Evolutionary conservation across 148 eudicot species (phyloP).

Genomic region (Cornus florida): DNA sequence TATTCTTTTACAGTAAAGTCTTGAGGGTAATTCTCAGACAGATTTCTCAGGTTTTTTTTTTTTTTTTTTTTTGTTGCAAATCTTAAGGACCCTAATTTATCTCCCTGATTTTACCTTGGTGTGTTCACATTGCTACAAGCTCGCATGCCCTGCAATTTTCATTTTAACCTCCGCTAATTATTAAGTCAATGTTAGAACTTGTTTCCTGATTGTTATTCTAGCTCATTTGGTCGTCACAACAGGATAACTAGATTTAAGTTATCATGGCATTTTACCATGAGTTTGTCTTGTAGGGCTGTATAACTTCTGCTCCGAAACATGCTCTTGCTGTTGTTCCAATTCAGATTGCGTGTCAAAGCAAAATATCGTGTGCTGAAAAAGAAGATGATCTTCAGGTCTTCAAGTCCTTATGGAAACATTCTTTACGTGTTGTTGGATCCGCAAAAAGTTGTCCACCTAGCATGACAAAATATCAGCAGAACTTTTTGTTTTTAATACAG

Average conservation of each 20-base stretch:
- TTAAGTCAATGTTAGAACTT: too few relatives aligned
- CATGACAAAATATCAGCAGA: conserved; percentile 65
- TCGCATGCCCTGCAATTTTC: too few relatives aligned
- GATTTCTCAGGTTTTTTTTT: too few relatives aligned
- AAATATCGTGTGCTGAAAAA: conserved; percentile 31
- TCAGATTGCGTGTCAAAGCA: conserved; percentile 40
- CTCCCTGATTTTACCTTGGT: background rate
- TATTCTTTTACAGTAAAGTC: too few relatives aligned
- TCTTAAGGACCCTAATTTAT: background rate
- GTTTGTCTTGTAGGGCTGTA: conserved; percentile 54
- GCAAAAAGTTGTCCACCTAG: conserved; percentile 40
- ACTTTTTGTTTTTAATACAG: conserved; percentile 62
- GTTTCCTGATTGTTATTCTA: background rate
- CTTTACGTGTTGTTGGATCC: conserved; percentile 36
- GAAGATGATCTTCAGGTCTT: conserved; percentile 40
- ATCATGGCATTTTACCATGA: conserved; percentile 6
- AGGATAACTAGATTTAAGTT: conserved; percentile 1
- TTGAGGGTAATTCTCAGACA: background rate
- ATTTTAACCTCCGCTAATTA: too few relatives aligned
- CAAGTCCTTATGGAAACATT: conserved; percentile 55
- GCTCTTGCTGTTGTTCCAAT: conserved; percentile 62
- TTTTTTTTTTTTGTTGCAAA: too few relatives aligned
- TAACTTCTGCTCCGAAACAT: conserved; percentile 61
- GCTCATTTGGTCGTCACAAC: background rate
- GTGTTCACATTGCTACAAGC: too few relatives aligned